Conservation (phyloP, 2,329 filamentous ascomycete species). For the Epichloe gansuensis region DNA sequence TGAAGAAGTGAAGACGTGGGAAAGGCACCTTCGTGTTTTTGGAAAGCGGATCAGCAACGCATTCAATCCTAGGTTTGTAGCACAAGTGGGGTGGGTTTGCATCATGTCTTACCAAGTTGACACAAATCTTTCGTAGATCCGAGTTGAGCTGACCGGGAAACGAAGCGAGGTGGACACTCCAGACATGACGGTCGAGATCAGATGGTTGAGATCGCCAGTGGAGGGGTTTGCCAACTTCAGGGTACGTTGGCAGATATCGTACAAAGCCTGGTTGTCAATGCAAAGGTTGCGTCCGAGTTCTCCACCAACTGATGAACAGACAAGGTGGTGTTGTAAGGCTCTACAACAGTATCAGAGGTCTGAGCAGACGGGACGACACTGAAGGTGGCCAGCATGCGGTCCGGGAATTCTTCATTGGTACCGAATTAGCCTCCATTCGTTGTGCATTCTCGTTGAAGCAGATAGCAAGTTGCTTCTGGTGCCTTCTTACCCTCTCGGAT, state of each 20-base stretch:
- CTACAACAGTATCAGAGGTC: constrained; percentile 98
- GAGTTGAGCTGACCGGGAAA: constrained; percentile 99
- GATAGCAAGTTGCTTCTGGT: background rate
- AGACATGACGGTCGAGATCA: constrained; percentile 98
- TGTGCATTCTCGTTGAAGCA: background rate
- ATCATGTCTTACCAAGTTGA: constrained; percentile 58
- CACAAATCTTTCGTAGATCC: constrained; percentile 95
- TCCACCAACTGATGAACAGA: constrained; percentile 98
- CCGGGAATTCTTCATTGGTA: constrained; percentile 65
- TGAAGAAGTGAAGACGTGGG: constrained; percentile 99
- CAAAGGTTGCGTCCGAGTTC: constrained; percentile 99
- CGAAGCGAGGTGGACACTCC: constrained; percentile 96
- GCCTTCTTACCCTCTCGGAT: constrained; percentile 58
- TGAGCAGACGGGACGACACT: constrained; percentile 97
- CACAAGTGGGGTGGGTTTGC: no score
- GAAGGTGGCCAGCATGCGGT: constrained; percentile 99
- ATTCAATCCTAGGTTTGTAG: no score
- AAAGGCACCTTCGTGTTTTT: constrained; percentile 61
- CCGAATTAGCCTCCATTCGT: background rate
- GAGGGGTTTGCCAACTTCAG: constrained; percentile 98
- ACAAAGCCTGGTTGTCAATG: constrained; percentile 99
- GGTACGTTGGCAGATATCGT: constrained; percentile 99
- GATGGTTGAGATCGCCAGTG: constrained; percentile 97
- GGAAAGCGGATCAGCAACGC: background rate
- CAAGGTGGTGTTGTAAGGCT: constrained; percentile 99